phyloP scores from a whole-genome alignment of 179 eudicot species.

The Patellifolia procumbens region DNA sequence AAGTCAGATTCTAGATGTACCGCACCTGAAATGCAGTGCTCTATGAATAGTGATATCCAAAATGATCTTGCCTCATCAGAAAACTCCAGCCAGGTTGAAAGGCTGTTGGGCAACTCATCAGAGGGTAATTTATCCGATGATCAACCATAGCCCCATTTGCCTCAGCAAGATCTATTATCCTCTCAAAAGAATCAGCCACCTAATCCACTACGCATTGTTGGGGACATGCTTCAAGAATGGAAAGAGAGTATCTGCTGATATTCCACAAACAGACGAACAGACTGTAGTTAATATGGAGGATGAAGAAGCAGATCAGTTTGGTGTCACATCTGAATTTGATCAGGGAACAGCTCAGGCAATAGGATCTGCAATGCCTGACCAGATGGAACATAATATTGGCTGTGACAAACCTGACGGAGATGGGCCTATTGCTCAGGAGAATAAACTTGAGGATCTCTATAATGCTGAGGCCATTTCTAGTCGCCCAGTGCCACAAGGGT shows the following conservation, averaged over 20 bases:
- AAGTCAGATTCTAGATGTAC: conserved; percentile 38
- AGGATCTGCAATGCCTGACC: conserved; percentile 89
- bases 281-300: conserved; percentile 52
- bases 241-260: conserved; percentile 84
- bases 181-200: conserved; percentile 63
- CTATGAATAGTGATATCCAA: conserved; percentile 47
- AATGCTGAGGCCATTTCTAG: conserved; percentile 32
- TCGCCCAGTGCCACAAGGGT: conserved; percentile 34
- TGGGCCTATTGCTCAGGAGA: conserved; percentile 26
- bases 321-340: conserved; percentile 72
- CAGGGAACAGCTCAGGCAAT: conserved; percentile 86
- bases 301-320: conserved; percentile 71
- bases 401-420: conserved; percentile 59
- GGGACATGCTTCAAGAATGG: conserved; percentile 96
- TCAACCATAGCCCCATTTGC: conserved; percentile 43
- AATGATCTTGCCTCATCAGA: conserved; percentile 61
- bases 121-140: conserved; percentile 54
- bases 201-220: conserved; percentile 77
- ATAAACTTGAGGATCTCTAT: conserved; percentile 38
- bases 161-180: conserved; percentile 52
- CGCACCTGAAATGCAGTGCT: conserved; percentile 55
- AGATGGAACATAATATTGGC: conserved; percentile 50
- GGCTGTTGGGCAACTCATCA: conserved; percentile 55
- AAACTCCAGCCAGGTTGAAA: conserved; percentile 54
- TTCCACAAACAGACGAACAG: conserved; percentile 45